Evolutionary conservation across 106 monocot species (phyloP).

Genomic region (Ottelia alismoides): DNA sequence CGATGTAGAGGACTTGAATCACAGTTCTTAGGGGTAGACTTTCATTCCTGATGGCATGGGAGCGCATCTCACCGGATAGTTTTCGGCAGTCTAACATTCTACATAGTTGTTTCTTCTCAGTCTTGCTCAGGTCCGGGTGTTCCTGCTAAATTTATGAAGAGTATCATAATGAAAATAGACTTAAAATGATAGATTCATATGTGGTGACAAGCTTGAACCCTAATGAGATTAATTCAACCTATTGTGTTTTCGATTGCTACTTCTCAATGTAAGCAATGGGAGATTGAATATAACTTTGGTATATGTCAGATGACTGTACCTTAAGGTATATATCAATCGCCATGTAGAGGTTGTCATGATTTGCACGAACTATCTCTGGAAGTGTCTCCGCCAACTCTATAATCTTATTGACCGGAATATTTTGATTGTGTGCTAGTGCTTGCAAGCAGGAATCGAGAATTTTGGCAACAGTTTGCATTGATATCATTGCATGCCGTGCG

Average conservation of each 20-base stretch:
- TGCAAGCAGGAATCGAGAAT: constrained; percentile 57
- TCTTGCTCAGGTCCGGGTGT: constrained; percentile 63
- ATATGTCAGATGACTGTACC: constrained; percentile 20
- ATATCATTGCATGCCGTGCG: constrained; percentile 8
- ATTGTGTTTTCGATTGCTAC: not conserved
- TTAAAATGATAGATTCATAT: not conserved
- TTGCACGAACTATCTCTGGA: constrained; percentile 50
- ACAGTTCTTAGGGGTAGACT: constrained; percentile 59
- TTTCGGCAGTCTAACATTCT: constrained; percentile 47
- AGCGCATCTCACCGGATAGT: constrained; percentile 32
- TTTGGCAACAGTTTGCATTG: constrained; percentile 37
- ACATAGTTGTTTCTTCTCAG: constrained; percentile 58
- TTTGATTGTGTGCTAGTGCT: constrained; percentile 17
- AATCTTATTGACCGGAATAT: constrained; percentile 35
- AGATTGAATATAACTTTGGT: too few relatives aligned
- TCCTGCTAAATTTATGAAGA: constrained; percentile 18
- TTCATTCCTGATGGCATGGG: constrained; percentile 57
- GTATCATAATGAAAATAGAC: too few relatives aligned
- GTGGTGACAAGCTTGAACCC: not conserved
- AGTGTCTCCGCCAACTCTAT: constrained; percentile 33
- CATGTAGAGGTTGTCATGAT: constrained; percentile 62
- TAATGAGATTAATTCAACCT: not conserved
- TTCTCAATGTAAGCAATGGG: too few relatives aligned
- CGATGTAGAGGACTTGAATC: constrained; percentile 66
- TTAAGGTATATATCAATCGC: constrained; percentile 77